Conservation (phyloP, 257 asterid genomes). For the Solanum microdontum region DNA sequence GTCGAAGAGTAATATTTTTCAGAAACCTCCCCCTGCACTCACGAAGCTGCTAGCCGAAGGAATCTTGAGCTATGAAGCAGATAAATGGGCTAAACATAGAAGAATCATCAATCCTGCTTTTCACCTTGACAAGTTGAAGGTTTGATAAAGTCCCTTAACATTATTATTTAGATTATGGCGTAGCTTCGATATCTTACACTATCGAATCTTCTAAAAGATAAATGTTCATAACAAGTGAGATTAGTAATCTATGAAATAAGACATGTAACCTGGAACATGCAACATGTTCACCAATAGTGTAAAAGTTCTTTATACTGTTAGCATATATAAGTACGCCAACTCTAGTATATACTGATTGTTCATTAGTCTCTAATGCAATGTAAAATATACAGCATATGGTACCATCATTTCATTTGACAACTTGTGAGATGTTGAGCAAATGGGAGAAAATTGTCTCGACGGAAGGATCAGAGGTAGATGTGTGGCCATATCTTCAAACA, state of each 20-base stretch:
- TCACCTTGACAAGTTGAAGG: slow-evolving; percentile 17
- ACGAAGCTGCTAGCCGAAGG: slow-evolving; percentile 3
- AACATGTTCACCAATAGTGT: not conserved
- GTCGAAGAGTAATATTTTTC: slow-evolving; percentile 1
- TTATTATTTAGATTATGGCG: not conserved
- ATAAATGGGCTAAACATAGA: slow-evolving; percentile 22
- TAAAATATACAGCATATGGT: slow-evolving; percentile 3
- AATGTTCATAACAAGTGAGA: not conserved
- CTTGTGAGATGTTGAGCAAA: slow-evolving; percentile 10
- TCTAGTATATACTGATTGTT: not conserved
- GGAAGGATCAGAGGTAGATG: slow-evolving; percentile 9
- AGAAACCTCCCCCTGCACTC: not conserved
- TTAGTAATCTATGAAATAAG: not conserved
- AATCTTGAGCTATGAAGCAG: not conserved
- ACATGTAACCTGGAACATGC: not conserved
- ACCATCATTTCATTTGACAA: slow-evolving; percentile 4
- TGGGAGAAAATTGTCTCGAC: slow-evolving; percentile 3
- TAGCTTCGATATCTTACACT: not conserved
- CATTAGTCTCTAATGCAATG: not conserved
- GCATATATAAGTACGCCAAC: not conserved
- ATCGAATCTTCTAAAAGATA: not conserved
- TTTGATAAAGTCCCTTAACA: not conserved
- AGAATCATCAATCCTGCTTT: slow-evolving; percentile 20
- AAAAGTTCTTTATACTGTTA: not conserved
- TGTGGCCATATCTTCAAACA: slow-evolving; percentile 14